Percentiles rank a stretch among this genome's conserved stretches.
Conservation (phyloP, 73 alveolate genomes). For the Uronychia setigera region DNA sequence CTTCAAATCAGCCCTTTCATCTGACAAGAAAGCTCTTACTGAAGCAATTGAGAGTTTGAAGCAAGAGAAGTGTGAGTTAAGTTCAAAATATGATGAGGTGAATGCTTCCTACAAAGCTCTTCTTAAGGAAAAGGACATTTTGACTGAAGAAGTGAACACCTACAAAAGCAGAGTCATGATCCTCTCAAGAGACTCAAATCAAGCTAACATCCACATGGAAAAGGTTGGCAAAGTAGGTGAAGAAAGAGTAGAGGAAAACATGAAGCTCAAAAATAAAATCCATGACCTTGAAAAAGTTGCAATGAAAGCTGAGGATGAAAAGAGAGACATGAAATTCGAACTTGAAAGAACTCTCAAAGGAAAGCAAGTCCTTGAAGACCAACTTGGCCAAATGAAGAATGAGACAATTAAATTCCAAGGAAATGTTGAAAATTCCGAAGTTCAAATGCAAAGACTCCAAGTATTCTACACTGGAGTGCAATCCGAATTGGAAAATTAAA, state of each 20-base stretch:
- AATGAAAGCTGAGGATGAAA: constrained; percentile 17
- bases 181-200: neutral
- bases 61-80: constrained; percentile 1
- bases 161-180: neutral
- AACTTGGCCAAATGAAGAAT: constrained; percentile 28
- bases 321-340: constrained; percentile 38
- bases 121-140: neutral
- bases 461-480: constrained; percentile 13
- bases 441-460: constrained; percentile 22
- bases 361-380: constrained; percentile 22
- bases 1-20: constrained; percentile 24
- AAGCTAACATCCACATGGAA: neutral
- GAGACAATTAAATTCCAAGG: constrained; percentile 29
- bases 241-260: constrained; percentile 26
- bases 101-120: neutral
- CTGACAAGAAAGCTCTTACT: constrained; percentile 53
- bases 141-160: neutral
- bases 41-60: constrained; percentile 25
- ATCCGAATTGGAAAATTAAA: constrained; percentile 7
- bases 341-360: constrained; percentile 26
- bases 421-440: constrained; percentile 5
- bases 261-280: constrained; percentile 30
- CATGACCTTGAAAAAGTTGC: constrained; percentile 17
- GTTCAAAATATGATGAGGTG: constrained; percentile 13
- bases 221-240: neutral